These are phyloP conservation scores for Talaromyces funiculosus DNA, from an alignment of 2,329 filamentous ascomycete genomes.

Conservation along the genomic window DNA sequence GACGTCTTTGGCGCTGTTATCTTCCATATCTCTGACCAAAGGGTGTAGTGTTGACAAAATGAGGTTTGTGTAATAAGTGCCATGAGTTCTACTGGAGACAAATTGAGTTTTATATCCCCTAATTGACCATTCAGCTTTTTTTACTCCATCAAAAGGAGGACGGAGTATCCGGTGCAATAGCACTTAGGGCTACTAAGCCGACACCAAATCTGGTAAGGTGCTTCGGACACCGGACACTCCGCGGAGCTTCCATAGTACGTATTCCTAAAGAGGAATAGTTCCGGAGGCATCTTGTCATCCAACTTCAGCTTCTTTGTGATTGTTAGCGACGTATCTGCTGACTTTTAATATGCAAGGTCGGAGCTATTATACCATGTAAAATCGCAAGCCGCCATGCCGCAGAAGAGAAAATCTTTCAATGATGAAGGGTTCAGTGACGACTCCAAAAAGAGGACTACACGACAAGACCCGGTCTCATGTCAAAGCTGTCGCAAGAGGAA, in stretches of 20 bases:
- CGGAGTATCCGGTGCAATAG: background rate
- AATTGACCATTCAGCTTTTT: background rate
- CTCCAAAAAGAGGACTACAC: conserved; percentile 17
- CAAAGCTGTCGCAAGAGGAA: conserved; percentile 38
- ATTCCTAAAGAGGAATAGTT: background rate
- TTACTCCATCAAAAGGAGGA: background rate
- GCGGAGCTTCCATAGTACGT: background rate
- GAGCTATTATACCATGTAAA: background rate
- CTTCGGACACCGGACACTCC: background rate
- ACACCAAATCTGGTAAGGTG: background rate
- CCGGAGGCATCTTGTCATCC: background rate
- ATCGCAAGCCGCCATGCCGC: conserved; percentile 2
- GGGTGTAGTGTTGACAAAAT: background rate
- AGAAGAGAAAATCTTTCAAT: conserved; percentile 21
- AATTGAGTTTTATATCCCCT: background rate
- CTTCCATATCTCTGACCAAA: background rate
- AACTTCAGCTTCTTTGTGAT: background rate
- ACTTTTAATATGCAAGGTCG: background rate
- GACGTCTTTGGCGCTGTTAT: background rate
- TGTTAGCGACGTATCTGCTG: background rate
- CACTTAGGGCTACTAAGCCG: background rate
- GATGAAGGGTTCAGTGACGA: background rate
- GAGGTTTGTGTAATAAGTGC: background rate
- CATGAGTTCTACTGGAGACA: background rate
- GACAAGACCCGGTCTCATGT: conserved; percentile 38